A percentile compares a stretch with the other conserved stretches of the same genome.
phyloP scores from a whole-genome alignment of 2,329 filamentous ascomycete genomes.

The Hysterium pulicare region DNA sequence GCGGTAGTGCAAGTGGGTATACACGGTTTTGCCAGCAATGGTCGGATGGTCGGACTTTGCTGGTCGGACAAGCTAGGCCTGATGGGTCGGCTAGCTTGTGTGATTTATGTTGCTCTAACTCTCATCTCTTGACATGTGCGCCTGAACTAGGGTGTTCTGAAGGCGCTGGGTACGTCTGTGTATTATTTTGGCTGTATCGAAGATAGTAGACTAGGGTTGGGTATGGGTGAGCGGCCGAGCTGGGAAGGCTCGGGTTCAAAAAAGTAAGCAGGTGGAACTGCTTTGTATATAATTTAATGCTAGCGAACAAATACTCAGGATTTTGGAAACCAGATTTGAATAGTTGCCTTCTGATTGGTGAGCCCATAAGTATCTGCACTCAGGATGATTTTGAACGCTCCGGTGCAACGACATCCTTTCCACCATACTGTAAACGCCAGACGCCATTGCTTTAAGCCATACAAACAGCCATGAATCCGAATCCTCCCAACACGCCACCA shows the following conservation, averaged over 20 bases:
- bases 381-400: too few relatives aligned
- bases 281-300: constrained; percentile 27
- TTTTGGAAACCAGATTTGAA: too few relatives aligned
- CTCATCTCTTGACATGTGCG: constrained; percentile 14
- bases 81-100: constrained; percentile 5
- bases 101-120: constrained; percentile 12
- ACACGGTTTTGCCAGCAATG: constrained; percentile 22
- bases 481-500: not conserved
- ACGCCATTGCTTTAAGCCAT: not conserved
- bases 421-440: not conserved
- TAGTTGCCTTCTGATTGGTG: too few relatives aligned
- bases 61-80: constrained; percentile 20
- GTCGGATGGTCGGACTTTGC: constrained; percentile 15
- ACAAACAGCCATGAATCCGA: too few relatives aligned
- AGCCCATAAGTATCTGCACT: too few relatives aligned
- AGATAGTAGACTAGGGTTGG: constrained; percentile 4
- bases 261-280: constrained; percentile 14
- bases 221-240: not conserved
- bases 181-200: constrained; percentile 19
- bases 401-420: too few relatives aligned
- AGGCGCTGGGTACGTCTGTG: constrained; percentile 23
- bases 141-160: constrained; percentile 12
- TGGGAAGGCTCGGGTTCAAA: constrained; percentile 1
- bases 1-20: constrained; percentile 9
- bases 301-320: too few relatives aligned